Base-by-base conservation (phyloP, 345 rosid genomes). In the Kandelia obovata region DNA sequence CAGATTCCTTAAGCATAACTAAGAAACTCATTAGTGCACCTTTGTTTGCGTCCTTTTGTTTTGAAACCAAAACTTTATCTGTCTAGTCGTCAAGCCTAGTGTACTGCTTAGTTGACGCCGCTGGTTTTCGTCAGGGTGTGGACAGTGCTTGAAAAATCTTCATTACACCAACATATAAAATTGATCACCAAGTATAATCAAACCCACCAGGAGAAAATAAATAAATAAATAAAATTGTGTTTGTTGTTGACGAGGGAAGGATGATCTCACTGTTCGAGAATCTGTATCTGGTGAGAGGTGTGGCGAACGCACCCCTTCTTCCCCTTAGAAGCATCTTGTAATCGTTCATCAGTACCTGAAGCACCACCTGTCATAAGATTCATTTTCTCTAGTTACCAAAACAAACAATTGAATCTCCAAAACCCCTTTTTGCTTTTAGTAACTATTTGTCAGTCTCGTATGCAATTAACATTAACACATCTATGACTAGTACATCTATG, bases 51-150 rank as follows among this genome's bases (percentile, higher is more conserved):
- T 88, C 66, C 96, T 80, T 69, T 87, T 92, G 80, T 89, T 89
- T 30, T 89, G 96, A 72, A 92, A 89, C 97, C 97, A 92, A 64
- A 89, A 89, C 47, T 86, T 89, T 75, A 92, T 67, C 68, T 88
- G 96, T 59, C 73, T 78, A 8, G 71, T 58, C 17, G 76, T 87
- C 0, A 92, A 80, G 8, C 84, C 78, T 39, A 92, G 65, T 28
- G 84, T 86, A 53, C 31, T 58, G 62, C 96, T 77, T 34, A 92
- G n/a, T 0, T 51, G 71, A 1, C 79, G 63, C 72, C 91, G 71
- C 27, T 87, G 92, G 32, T 66, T 66, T 8, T 88, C 91, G 26
- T 85, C 83, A 2, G 96, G 97, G 67, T 89, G 90, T 1, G 94
- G 90, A 64, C 78, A 78, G 0, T 86, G 85, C 79, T 77, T 83